These are phyloP conservation scores for Sanghuangporus baumii DNA, from an alignment of 1,284 basidiomycete species.

Conservation along the genomic window DNA sequence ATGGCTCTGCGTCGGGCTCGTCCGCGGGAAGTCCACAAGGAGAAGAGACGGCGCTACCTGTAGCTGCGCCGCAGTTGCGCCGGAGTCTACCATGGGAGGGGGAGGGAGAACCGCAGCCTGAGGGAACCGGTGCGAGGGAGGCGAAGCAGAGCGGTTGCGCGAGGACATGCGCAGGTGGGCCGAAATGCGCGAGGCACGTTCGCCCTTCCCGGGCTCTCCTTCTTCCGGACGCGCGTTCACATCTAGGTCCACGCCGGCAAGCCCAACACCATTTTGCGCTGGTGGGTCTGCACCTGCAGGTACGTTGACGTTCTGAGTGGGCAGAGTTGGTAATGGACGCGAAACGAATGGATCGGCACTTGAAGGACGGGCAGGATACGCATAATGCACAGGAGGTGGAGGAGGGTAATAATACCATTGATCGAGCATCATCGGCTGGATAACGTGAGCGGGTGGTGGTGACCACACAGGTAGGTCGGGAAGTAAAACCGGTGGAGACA, in stretches of 20 bases:
- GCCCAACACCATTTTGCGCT: neutral
- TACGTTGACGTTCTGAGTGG: neutral
- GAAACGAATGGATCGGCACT: conserved; percentile 32
- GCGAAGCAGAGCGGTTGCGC: conserved; percentile 56
- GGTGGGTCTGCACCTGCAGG: neutral
- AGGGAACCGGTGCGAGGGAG: conserved; percentile 36
- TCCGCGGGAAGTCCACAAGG: conserved; percentile 1
- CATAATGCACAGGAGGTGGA: conserved; percentile 20
- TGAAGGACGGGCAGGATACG: conserved; percentile 30
- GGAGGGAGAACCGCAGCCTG: neutral
- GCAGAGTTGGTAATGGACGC: conserved; percentile 24
- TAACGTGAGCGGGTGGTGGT: conserved; percentile 25
- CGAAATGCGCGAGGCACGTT: conserved; percentile 50
- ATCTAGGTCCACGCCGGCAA: conserved; percentile 13
- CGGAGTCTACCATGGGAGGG: conserved; percentile 4
- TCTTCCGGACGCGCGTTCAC: conserved; percentile 25
- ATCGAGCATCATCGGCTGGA: conserved; percentile 15
- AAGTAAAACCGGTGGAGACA: conserved; percentile 23
- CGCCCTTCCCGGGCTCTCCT: conserved; percentile 54
- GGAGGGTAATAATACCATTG: conserved; percentile 32
- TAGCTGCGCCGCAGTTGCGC: neutral
- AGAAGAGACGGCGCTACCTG: conserved; percentile 10
- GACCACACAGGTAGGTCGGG: conserved; percentile 20
- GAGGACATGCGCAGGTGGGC: conserved; percentile 53
- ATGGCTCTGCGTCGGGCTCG: conserved; percentile 21